phyloP scores from a whole-genome alignment of 495 filamentous ascomycete genomes.

The Lasiosphaeria hispida region DNA sequence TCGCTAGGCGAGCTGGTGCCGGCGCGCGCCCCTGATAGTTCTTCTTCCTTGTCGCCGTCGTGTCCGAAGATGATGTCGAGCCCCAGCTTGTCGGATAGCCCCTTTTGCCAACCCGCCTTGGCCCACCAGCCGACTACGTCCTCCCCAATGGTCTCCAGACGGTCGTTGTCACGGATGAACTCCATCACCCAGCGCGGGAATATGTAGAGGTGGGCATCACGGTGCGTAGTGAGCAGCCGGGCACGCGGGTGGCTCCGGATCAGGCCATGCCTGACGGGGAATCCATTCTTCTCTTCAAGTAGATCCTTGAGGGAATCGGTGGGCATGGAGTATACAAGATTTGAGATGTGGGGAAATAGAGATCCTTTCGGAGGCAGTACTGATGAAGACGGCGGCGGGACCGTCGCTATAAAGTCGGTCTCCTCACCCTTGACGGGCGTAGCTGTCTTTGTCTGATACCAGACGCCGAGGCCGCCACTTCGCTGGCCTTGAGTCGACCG shows the following conservation, averaged over 20 bases:
- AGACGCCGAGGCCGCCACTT: constrained; percentile 78
- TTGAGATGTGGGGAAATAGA: constrained; percentile 59
- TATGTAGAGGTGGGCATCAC: constrained; percentile 90
- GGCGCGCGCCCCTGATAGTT: constrained; percentile 5
- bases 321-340: constrained; percentile 70
- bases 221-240: constrained; percentile 71
- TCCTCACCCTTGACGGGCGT: constrained; percentile 81
- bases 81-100: constrained; percentile 72
- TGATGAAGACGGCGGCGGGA: constrained; percentile 56
- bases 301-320: constrained; percentile 83
- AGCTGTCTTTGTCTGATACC: constrained; percentile 80
- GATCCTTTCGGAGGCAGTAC: constrained; percentile 59
- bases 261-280: constrained; percentile 70
- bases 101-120: constrained; percentile 85
- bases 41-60: constrained; percentile 29
- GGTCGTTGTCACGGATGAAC: constrained; percentile 73
- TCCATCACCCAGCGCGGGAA: constrained; percentile 88
- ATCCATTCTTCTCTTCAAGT: constrained; percentile 64
- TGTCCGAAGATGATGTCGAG: constrained; percentile 61
- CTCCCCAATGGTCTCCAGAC: constrained; percentile 81
- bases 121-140: constrained; percentile 95
- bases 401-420: constrained; percentile 81
- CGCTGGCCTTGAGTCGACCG: constrained; percentile 37
- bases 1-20: constrained; percentile 12
- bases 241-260: constrained; percentile 68